Base-by-base conservation (phyloP, 2,329 filamentous ascomycete genomes). In the Fusarium nygamai region DNA sequence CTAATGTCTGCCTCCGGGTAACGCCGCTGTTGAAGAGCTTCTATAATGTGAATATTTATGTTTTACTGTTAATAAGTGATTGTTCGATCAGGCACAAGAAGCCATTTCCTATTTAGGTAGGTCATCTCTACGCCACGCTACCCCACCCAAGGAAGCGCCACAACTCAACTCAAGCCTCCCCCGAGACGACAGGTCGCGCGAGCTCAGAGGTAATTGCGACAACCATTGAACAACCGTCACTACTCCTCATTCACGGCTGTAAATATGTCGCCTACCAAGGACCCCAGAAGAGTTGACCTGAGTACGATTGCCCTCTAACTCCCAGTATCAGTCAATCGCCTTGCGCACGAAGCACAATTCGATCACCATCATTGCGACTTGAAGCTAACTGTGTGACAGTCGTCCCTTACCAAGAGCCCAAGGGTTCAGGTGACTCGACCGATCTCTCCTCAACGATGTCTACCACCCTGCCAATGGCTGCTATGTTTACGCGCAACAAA, bases 381-480 rank as follows among this genome's bases (percentile, higher is more conserved):
- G 31, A 34, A 71, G 38, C 64, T 64, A 51, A 72, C 67, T 39
- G 50, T n/a, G 31, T 50, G 50, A 46, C 65, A 98, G 95, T 95
- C 81, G 93, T 98, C 78, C 95, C 95, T 69, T 98, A 96, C 83
- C 91, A 94, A 83, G 92, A 93, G 78, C 94, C 94, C 48, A 86
- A 88, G 56, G 86, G 90, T 78, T 91, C 92, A 79, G 89, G 88
- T 79, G 88, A 90, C 27, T 79, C 86, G 72, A 85, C 89, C 74
- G 95, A 98, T 80, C 89, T 97, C 83, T 87, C 90, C 61, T 92
- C 93, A 83, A 94, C 88, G 34, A 80, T 92, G 63, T 86, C 88
- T 34, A 96, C 92, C 80, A 97, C 95, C 41, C 87, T 98, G 80
- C 96, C 96, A 67, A 98, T 98, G 96, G 95, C 93, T 83, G 94